Evolutionary conservation across 2,329 filamentous ascomycete species (phyloP).

Genomic region (Beauveria pseudobassiana): DNA sequence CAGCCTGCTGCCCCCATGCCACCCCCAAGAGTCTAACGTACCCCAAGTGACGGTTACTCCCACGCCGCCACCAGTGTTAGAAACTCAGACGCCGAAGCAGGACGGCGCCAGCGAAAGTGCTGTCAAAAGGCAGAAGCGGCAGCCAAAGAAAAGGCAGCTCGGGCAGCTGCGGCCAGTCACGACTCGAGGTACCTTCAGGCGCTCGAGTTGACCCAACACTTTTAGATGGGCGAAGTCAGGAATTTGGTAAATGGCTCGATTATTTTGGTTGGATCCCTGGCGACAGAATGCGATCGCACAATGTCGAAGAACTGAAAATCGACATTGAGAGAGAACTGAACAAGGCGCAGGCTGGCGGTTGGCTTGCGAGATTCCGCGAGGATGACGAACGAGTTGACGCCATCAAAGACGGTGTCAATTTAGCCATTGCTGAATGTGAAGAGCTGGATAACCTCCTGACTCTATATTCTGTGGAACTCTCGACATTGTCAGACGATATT

Average conservation of each 20-base stretch:
- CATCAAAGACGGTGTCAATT: conserved; percentile 78
- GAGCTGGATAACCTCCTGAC: conserved; percentile 92
- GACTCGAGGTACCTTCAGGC: conserved; percentile 71
- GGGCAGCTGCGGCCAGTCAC: conserved; percentile 61
- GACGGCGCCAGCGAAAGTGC: conserved; percentile 25
- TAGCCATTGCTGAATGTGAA: conserved; percentile 90
- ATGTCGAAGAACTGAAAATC: conserved; percentile 70
- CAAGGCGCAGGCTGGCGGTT: conserved; percentile 84
- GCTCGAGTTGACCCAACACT: conserved; percentile 67
- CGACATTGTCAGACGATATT: conserved; percentile 90
- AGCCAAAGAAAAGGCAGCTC: conserved; percentile 43
- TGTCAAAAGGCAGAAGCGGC: conserved; percentile 20
- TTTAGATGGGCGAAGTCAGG: conserved; percentile 67
- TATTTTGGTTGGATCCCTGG: conserved; percentile 84
- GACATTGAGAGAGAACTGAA: conserved; percentile 84
- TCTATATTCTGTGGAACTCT: conserved; percentile 88
- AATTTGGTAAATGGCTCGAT: conserved; percentile 75
- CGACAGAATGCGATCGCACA: conserved; percentile 64
- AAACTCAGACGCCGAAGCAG: conserved; percentile 32
- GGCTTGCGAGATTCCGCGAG: conserved; percentile 75
- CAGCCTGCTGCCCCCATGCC: not conserved
- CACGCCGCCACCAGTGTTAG: conserved; percentile 19
- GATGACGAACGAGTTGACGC: conserved; percentile 86
- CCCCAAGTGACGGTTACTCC: conserved; percentile 52
- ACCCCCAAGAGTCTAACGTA: conserved; percentile 29